Base-by-base conservation (phyloP, 257 asterid genomes). In the Striga asiatica region DNA sequence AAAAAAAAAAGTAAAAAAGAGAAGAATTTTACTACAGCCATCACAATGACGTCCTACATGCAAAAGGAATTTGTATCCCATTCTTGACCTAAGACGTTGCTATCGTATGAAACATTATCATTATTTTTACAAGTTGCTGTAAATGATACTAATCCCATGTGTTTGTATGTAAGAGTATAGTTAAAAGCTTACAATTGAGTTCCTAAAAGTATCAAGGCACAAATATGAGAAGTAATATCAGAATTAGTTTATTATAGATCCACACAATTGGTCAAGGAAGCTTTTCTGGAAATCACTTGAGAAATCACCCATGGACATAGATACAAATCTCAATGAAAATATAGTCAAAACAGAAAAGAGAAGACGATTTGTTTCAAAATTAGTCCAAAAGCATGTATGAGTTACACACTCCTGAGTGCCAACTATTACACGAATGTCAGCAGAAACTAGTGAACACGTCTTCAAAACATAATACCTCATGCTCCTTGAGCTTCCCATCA, bases 401-500 rank as follows among this genome's bases (percentile, higher is more conserved):
- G 8, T 1, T 1, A 56, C 16, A 25, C 48, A 48, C 42, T 42
- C 34, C 52, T 23, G 29, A 66, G 60, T 12, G 22, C 13, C 39
- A 32, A 38, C 28, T 19, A 20, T 41, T 16, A 42, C 6, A 34
- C n/a, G 28, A 25, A 49, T 5, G 6, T 24, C 43, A 60, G 50
- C 29, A 11, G 43, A 67, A 49, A 49, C 13, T 22, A 24, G 19
- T 4, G 7, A 22, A 49, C 20, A 20, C 22, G 22, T 46, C 35
- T 16, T 42, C 3, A 11, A 61, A 27, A 5, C n/a, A 8, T 5
- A 66, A 14, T 75, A 91, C 98, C 96, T 91, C 98, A 35, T 83
- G 98, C 61, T 84, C 84, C 74, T 74, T 75, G 67, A 91, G 87
- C 29, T 78, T 83, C 66, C 43, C 61, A 79, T 91, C 84, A 27